Evolutionary conservation across 192 early-diverging fungal species (phyloP), one percentile per base, ranked within the genome.

Genomic region (Chytriomyces hyalinus): DNA sequence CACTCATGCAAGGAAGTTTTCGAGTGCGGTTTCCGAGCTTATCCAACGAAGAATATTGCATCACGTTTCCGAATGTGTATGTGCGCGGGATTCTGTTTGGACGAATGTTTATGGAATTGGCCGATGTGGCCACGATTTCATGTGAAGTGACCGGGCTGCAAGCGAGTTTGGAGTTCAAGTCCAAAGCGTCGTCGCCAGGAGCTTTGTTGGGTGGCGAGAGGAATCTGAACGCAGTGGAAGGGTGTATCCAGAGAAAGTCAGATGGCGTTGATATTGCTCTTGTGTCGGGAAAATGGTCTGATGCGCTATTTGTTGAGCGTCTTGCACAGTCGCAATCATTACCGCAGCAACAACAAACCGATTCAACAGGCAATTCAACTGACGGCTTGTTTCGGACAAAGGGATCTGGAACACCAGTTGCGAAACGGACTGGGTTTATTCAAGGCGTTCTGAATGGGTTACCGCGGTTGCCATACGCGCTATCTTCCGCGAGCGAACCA

Each of bases 201-300:
- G 81, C 81, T 85, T 77, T 90, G 86, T 86, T 88, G 92, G 73
- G 87, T 88, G 36, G 91, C 89, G 65, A 80, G 83, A 47, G 87
- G 36, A 36, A 36, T 36, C 36, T 86, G 71, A 88, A 90, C 61
- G 89, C 86, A 17, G 82, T 93, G 5, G 80, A 86, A 8, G 92
- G 91, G 17, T 86, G 84, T 64, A 84, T 93, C 53, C 53, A 20
- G 6, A 26, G 63, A 65, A 20, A 13, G 63, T 65, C 36, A 36
- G 36, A 36, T 36, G 36, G 36, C 36, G 4, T 36, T 36, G 36
- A 36, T 11, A 51, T 70, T 24, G 69, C 69, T 9, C 69, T 43
- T 20, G 28, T 70, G 22, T 70, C 50, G n/a, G 97, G 97, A 43
- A 92, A 92, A 75, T 98, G 97, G 97, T 90, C 92, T 20, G 90